A percentile compares a stretch with the other conserved stretches of the same genome.
Evolutionary conservation across 2,329 filamentous ascomycete species (phyloP).

Genomic region (Leptographium radiaticola): DNA sequence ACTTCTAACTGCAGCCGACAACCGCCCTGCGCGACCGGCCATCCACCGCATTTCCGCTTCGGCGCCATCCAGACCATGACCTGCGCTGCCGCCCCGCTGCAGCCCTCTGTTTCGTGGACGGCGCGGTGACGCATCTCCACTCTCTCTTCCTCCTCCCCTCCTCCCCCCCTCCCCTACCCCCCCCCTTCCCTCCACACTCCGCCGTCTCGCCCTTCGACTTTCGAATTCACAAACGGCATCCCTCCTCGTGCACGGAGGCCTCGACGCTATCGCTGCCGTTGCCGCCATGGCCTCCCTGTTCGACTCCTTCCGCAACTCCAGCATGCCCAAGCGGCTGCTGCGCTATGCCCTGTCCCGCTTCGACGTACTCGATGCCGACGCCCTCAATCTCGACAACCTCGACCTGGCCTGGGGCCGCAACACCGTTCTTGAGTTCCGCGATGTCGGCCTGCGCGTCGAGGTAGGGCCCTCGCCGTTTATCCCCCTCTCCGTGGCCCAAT

Average conservation of each 20-base stretch:
- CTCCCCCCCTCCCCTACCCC: too few relatives aligned
- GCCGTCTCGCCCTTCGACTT: neutral
- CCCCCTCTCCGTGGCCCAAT: neutral
- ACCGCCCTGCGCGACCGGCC: neutral
- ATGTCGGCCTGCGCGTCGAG: conserved; percentile 71
- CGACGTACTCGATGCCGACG: conserved; percentile 78
- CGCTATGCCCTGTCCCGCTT: conserved; percentile 74
- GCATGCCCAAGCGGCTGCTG: conserved; percentile 79
- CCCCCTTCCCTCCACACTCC: too few relatives aligned
- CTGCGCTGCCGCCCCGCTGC: conserved; percentile 7
- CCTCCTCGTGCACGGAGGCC: too few relatives aligned
- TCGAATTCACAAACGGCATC: neutral
- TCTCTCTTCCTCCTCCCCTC: too few relatives aligned
- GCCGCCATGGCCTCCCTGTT: conserved; percentile 58
- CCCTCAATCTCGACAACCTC: conserved; percentile 72
- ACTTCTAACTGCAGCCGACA: neutral
- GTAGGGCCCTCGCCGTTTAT: conserved; percentile 30
- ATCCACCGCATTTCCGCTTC: neutral
- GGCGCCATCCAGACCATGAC: conserved; percentile 6
- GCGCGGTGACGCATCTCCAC: neutral
- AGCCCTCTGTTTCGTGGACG: conserved; percentile 3
- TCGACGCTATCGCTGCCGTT: too few relatives aligned
- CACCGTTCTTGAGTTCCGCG: conserved; percentile 71
- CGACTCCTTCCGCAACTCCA: conserved; percentile 50
- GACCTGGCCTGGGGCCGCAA: conserved; percentile 73